Evolutionary conservation across 192 early-diverging fungal species (phyloP), one percentile per base, ranked within the genome.

Genomic region (Jimgerdemannia lactiflua): DNA sequence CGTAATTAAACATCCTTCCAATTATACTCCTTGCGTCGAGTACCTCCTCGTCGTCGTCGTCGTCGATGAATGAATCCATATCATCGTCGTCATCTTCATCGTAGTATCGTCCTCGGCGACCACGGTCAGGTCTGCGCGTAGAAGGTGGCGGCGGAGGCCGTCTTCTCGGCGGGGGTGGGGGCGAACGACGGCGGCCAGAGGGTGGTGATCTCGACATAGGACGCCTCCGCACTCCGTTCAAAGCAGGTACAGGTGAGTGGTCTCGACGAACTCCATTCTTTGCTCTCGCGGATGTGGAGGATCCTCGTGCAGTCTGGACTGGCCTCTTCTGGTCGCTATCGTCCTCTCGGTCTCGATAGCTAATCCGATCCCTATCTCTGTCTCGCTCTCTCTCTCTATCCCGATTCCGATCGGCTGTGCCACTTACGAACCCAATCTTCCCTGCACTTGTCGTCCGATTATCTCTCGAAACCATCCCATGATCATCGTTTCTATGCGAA

Each of bases 51-150:
- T 76, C 80, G 41, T 82, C 80, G 40, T 78, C 80, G 44, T 78
- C 77, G 4, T 74, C 80, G 72, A 82, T 75, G 65, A 82, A 82
- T 0, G 40, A 64, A 59, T 71, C 80, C 65, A 81, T 20, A 49
- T 82, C 80, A 4, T 78, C 77, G 44, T 81, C 79, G 4, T 81
- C 80, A 6, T 80, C 79, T 39, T 82, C 80, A 3, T 77, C 75
- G 39, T 70, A 71, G 54, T 77, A 71, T 3, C 65, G 41, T 44
- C 79, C 20, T 64, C 66, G 4, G 6, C 20, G 40, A 8, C 4
- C 3, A 59, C 65, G 40, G 11, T 63, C 11, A 67, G 43, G 8
- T 43, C 20, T 54, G 64, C 59, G 39, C 11, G 41, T 70, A 14
- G 59, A 17, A 40, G 40, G 20, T 40, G 43, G 42, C n/a, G 66